Percentiles rank a stretch among this genome's conserved stretches.
Conservation (phyloP, 108 stramenopile genomes). For the Skeletonema tropicum region DNA sequence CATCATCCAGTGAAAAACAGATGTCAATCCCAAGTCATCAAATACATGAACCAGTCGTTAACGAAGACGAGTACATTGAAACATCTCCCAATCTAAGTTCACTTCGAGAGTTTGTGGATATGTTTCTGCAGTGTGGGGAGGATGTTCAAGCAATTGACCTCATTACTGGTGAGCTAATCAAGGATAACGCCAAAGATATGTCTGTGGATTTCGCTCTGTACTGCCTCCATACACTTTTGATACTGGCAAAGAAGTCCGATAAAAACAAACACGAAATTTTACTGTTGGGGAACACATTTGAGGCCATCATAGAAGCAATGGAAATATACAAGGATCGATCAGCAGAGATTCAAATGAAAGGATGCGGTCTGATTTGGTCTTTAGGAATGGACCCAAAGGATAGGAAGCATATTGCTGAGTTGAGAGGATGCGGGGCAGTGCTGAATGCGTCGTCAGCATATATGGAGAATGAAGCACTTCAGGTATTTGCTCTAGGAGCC, state of each 20-base stretch:
- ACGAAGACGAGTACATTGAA: conserved; percentile 12
- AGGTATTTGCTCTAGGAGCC: conserved; percentile 37
- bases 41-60: conserved; percentile 13
- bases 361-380: conserved; percentile 39
- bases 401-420: conserved; percentile 30
- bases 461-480: conserved; percentile 20
- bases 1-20: neutral
- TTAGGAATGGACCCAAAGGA: conserved; percentile 30
- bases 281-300: conserved; percentile 27
- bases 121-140: conserved; percentile 6
- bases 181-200: conserved; percentile 19
- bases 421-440: conserved; percentile 39
- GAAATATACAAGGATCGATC: conserved; percentile 23
- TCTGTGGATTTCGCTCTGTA: conserved; percentile 29
- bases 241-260: conserved; percentile 37
- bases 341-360: conserved; percentile 30
- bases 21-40: conserved; percentile 22
- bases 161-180: conserved; percentile 28
- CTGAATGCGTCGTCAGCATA: conserved; percentile 26
- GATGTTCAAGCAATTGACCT: conserved; percentile 30
- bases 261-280: conserved; percentile 34
- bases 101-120: conserved; percentile 24
- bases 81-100: conserved; percentile 9
- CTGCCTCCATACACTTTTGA: conserved; percentile 36
- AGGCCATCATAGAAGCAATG: conserved; percentile 55